Evolutionary conservation across 768 basidiomycete genomes (phyloP).

Genomic region (Lactarius pseudohatsudake): DNA sequence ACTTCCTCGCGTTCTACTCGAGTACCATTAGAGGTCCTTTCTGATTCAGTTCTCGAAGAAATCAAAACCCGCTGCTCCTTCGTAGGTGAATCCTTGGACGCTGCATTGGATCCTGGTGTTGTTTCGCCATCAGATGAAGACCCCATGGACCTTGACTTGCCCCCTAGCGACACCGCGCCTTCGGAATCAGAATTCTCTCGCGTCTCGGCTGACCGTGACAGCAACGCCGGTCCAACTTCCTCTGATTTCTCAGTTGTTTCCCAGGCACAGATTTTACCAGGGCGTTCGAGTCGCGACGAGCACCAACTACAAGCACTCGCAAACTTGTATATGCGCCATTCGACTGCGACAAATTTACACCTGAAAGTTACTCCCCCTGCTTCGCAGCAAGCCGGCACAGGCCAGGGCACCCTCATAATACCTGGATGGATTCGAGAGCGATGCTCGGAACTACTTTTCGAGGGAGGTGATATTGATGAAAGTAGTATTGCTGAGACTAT

Average conservation of each 20-base stretch:
- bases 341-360: slow-evolving; percentile 72
- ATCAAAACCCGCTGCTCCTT: slow-evolving; percentile 90
- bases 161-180: slow-evolving; percentile 54
- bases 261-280: slow-evolving; percentile 38
- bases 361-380: slow-evolving; percentile 68
- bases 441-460: slow-evolving; percentile 87
- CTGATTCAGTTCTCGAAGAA: slow-evolving; percentile 80
- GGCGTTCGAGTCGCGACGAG: slow-evolving; percentile 41
- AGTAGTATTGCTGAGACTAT: slow-evolving; percentile 80
- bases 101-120: slow-evolving; percentile 30
- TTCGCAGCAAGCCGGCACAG: slow-evolving; percentile 67
- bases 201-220: slow-evolving; percentile 45
- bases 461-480: slow-evolving; percentile 87
- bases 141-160: slow-evolving; percentile 46
- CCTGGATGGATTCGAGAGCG: slow-evolving; percentile 96
- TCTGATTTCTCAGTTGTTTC: slow-evolving; percentile 63
- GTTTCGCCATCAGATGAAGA: slow-evolving; percentile 34
- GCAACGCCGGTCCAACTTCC: slow-evolving; percentile 46
- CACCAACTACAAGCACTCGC: slow-evolving; percentile 63
- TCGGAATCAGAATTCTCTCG: slow-evolving; percentile 71
- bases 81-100: slow-evolving; percentile 63
- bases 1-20: slow-evolving; percentile 59
- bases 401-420: slow-evolving; percentile 74
- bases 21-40: slow-evolving; percentile 78
- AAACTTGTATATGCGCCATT: slow-evolving; percentile 70